These are phyloP conservation scores for Protostelium mycophagum DNA, from an alignment of 78 protist genomes.

Conservation along the genomic window DNA sequence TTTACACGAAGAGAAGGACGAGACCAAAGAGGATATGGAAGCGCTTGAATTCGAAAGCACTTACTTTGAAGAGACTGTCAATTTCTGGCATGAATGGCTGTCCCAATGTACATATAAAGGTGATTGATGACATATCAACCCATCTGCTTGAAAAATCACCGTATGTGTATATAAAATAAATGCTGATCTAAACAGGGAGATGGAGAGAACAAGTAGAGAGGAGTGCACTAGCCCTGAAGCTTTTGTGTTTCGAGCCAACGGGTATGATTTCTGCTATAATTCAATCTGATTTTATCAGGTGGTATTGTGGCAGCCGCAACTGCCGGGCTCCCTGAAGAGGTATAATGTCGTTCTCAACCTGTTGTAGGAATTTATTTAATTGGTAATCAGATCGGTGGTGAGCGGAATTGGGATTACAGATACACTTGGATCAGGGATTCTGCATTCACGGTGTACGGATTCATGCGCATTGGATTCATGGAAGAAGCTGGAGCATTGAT, in stretches of 20 bases:
- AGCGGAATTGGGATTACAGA: slow-evolving; percentile 55
- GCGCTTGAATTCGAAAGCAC: neutral
- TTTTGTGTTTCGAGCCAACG: slow-evolving; percentile 43
- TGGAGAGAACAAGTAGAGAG: slow-evolving; percentile 58
- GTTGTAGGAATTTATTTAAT: too few relatives aligned
- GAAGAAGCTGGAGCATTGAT: slow-evolving; percentile 58
- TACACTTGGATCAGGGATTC: slow-evolving; percentile 56
- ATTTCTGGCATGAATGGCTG: slow-evolving; percentile 58
- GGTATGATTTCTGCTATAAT: slow-evolving; percentile 4
- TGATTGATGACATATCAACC: neutral
- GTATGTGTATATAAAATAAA: too few relatives aligned
- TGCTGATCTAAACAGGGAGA: too few relatives aligned
- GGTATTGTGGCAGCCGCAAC: slow-evolving; percentile 50
- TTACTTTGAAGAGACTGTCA: slow-evolving; percentile 9
- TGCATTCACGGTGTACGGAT: slow-evolving; percentile 48
- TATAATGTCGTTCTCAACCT: neutral
- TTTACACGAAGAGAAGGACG: neutral
- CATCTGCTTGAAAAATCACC: neutral
- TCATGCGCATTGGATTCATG: slow-evolving; percentile 50
- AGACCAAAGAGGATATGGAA: neutral
- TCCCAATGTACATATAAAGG: slow-evolving; percentile 54
- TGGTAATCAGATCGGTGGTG: slow-evolving; percentile 41
- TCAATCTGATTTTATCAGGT: neutral
- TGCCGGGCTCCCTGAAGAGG: slow-evolving; percentile 35
- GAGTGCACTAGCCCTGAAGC: slow-evolving; percentile 37